Evolutionary conservation across 2,329 filamentous ascomycete genomes (phyloP), one percentile per base, ranked within the genome.

Genomic region (Talaromyces sp.): DNA sequence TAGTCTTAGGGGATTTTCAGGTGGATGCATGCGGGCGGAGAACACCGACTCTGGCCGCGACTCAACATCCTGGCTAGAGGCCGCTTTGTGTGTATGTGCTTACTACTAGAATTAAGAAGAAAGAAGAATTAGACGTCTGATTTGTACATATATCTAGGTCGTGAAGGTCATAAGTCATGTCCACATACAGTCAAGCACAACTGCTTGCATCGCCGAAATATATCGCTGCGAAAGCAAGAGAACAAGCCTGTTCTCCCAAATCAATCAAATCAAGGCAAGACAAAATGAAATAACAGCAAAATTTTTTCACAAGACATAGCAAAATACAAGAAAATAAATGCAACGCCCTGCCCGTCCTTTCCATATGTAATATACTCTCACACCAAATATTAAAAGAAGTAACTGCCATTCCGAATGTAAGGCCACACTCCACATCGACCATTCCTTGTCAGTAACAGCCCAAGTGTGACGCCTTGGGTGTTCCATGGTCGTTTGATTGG

Each of bases 331-430:
- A 63, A 66, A 59, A 19, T 27, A 43, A 47, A 59, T 43, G 14
- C 14, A 59, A 31, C 56, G 33, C 56, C 56, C 5, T 27, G n/a
- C n/a, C 39, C 19, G 16, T 33, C 60, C 60, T 24, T 27, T 24
- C 57, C 43, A 13, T 33, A 35, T 35, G 50, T 54, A 37, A 14
- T 22, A 54, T 54, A 35, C 31, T 56, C 52, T 39, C 33, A 56
- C 52, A 11, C n/a, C 31, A 54, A 54, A 37, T 54, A 54, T 85
- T 93, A 93, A 91, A 97, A 96, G 62, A 92, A 88, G 47, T 89
- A 87, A 9, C 90, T 87, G 0, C 90, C 88, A 57, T 91, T 79
- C 70, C 91, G 91, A 45, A 56, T 37, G 33, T 14, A 96, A 92
- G 66, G 87, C 22, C 24, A 87, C 73, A 27, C 84, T 85, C 66